Evolutionary conservation across 139 green algal species (phyloP), one percentile per base, ranked within the genome.

Genomic region (Chlorella sp.): DNA sequence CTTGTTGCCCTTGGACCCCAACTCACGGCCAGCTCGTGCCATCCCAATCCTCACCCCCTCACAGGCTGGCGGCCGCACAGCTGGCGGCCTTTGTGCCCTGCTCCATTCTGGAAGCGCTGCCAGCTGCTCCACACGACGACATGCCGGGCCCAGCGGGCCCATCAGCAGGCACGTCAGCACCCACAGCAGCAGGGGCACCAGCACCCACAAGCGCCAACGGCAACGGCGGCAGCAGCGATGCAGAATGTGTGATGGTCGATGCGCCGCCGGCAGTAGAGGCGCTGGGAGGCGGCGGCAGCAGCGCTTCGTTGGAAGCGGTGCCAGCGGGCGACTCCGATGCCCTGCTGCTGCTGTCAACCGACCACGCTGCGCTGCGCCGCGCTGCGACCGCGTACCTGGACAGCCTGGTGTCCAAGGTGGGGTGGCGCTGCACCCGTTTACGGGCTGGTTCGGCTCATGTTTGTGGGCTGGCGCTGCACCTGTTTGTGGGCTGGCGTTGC

Each of bases 291-390:
- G 38, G 78, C 78, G 62, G 20, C 62, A 74, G 78, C 78, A 63
- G 26, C 7, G 75, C 60, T 12, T 74, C 76, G 3, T 15, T 82
- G 4, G 76, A 82, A 17, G 76, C 76, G 0, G 36, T 82, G 21
- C 57, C 76, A 12, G 38, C 60, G 18, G 76, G 76, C 57, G 76
- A 55, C 30, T 7, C 34, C 17, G 87, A 87, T 20, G 32, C 81
- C 0, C 69, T 92, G n/a, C 69, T 92, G 75, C 76, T 92, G 23
- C 76, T 91, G 17, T 57, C 70, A 4, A 28, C 12, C 55, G 47
- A 28, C 69, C 2, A 18, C 3, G 20, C 12, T 2, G 57, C 74
- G 63, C 87, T 76, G 67, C 83, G 84, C 57, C 70, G 3, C 1
- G 55, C 28, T 5, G 86, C 82, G n/a, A 55, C 18, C 21, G 70